These are phyloP conservation scores for Eucalyptus pauciflora DNA, from an alignment of 345 rosid species.

Conservation along the genomic window DNA sequence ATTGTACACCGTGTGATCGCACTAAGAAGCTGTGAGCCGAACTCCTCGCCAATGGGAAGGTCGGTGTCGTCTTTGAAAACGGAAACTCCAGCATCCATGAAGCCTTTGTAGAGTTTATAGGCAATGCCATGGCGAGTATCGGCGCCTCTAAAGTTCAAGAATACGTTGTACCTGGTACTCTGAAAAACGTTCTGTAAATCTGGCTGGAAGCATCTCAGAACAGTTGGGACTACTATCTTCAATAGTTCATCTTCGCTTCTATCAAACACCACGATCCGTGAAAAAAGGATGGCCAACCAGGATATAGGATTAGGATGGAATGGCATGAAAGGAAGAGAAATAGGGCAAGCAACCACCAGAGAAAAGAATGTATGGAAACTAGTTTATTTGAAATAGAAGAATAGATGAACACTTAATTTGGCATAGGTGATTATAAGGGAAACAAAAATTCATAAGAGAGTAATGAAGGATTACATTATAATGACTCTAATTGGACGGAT, in stretches of 20 bases:
- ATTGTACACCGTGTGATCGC: neutral
- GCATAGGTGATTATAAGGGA: neutral
- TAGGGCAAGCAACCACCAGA: neutral
- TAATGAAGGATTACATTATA: neutral
- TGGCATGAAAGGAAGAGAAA: neutral
- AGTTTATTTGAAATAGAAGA: too few relatives aligned
- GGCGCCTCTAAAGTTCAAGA: neutral
- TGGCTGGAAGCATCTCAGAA: neutral
- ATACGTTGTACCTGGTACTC: neutral
- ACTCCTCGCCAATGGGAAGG: neutral
- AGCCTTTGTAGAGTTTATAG: neutral
- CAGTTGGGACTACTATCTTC: fast-evolving
- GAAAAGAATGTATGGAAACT: neutral
- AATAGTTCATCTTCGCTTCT: neutral
- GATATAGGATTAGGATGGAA: neutral
- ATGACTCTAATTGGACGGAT: neutral
- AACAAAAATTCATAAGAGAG: neutral
- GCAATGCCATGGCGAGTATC: neutral
- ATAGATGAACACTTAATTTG: neutral
- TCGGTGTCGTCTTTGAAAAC: neutral
- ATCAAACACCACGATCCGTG: neutral
- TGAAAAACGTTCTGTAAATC: fast-evolving
- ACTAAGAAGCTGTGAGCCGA: neutral
- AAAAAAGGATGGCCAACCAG: neutral
- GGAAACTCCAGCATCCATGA: neutral